phyloP scores from a whole-genome alignment of 768 basidiomycete genomes.

The Steccherinum ochraceum region DNA sequence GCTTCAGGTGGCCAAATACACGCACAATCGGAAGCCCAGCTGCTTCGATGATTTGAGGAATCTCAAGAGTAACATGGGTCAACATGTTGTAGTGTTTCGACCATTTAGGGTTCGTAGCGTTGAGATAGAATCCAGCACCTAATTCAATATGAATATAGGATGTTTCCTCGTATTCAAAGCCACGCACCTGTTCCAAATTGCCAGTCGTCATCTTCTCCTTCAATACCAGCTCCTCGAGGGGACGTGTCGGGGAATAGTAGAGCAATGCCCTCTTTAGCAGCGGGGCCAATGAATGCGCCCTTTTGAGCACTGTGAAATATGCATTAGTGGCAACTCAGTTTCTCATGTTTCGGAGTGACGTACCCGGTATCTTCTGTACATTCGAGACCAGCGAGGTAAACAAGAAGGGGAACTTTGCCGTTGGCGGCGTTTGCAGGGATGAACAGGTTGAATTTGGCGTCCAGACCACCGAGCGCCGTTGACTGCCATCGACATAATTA shows the following conservation, averaged over 20 bases:
- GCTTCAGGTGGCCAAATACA: slow-evolving; percentile 9
- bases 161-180: neutral
- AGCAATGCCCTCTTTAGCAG: slow-evolving; percentile 80
- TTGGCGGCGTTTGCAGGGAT: slow-evolving; percentile 55
- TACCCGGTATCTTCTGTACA: slow-evolving; percentile 95
- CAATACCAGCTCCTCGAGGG: slow-evolving; percentile 83
- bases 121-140: slow-evolving; percentile 92
- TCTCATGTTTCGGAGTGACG: slow-evolving; percentile 21
- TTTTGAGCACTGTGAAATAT: slow-evolving; percentile 89
- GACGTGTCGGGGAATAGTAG: slow-evolving; percentile 95
- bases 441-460: slow-evolving; percentile 85
- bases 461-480: slow-evolving; percentile 56
- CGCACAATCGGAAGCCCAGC: slow-evolving; percentile 74
- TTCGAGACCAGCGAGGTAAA: slow-evolving; percentile 85
- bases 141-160: slow-evolving; percentile 1
- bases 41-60: slow-evolving; percentile 72
- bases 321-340: slow-evolving; percentile 4
- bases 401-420: slow-evolving; percentile 57
- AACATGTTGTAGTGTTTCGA: slow-evolving; percentile 85
- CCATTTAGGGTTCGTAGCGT: slow-evolving; percentile 76
- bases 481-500: slow-evolving; percentile 40
- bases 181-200: slow-evolving; percentile 77
- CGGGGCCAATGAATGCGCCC: slow-evolving; percentile 84
- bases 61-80: slow-evolving; percentile 74
- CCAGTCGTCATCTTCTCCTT: slow-evolving; percentile 78